Evolutionary conservation across 2,329 filamentous ascomycete species (phyloP).

Genomic region (Colletotrichum orbiculare): DNA sequence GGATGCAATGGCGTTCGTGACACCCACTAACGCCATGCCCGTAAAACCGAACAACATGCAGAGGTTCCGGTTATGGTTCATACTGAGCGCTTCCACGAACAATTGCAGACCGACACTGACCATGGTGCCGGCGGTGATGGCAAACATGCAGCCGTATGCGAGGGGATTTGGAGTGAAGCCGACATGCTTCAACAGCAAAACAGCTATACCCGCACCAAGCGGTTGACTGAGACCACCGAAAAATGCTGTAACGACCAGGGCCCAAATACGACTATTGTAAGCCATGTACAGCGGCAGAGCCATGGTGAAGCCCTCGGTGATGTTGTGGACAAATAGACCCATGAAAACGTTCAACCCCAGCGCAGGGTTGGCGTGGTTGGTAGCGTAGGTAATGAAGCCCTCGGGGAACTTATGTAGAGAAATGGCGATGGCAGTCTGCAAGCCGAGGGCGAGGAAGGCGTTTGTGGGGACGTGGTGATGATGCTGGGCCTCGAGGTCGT

Average conservation of each 20-base stretch:
- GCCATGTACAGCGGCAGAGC: slow-evolving; percentile 93
- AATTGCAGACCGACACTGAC: slow-evolving; percentile 90
- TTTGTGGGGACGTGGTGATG: slow-evolving; percentile 97
- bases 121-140: slow-evolving; percentile 93
- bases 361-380: slow-evolving; percentile 92
- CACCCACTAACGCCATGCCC: slow-evolving; percentile 87
- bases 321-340: slow-evolving; percentile 97
- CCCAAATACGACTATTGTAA: slow-evolving; percentile 80
- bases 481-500: slow-evolving; percentile 69
- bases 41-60: slow-evolving; percentile 85
- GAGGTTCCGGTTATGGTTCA: slow-evolving; percentile 82
- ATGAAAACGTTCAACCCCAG: slow-evolving; percentile 94
- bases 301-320: slow-evolving; percentile 96
- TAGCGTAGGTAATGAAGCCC: slow-evolving; percentile 90
- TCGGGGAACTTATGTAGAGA: slow-evolving; percentile 95
- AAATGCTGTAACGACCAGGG: slow-evolving; percentile 85
- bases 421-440: slow-evolving; percentile 95
- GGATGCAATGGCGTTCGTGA: slow-evolving; percentile 73
- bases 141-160: slow-evolving; percentile 87
- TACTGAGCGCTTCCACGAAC: slow-evolving; percentile 84
- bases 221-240: slow-evolving; percentile 91
- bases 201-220: slow-evolving; percentile 84
- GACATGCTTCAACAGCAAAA: slow-evolving; percentile 79
- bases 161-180: slow-evolving; percentile 63
- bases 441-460: slow-evolving; percentile 91